Percentiles rank a stretch among this genome's conserved stretches.
phyloP scores from a whole-genome alignment of 2,329 filamentous ascomycete genomes.

The Aspergillus amoenus region DNA sequence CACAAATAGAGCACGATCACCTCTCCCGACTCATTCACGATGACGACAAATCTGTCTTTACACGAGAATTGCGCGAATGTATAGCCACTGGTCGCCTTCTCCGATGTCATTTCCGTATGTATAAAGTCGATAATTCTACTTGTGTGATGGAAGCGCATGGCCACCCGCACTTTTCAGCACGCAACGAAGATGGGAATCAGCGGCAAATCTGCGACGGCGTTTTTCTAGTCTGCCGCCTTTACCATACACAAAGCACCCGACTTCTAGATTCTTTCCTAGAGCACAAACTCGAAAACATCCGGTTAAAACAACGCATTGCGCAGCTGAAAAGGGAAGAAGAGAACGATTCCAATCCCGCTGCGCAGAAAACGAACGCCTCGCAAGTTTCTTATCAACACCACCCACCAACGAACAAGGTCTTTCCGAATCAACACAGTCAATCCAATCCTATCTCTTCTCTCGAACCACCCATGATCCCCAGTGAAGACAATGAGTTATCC shows the following conservation, averaged over 20 bases:
- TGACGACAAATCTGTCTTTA: slow-evolving; percentile 79
- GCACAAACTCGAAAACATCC: slow-evolving; percentile 95
- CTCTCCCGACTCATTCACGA: slow-evolving; percentile 81
- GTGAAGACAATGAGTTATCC: slow-evolving; percentile 38
- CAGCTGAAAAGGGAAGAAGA: slow-evolving; percentile 83
- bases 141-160: slow-evolving; percentile 88
- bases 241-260: slow-evolving; percentile 81
- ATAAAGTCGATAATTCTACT: slow-evolving; percentile 70
- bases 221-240: slow-evolving; percentile 89
- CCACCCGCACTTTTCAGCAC: slow-evolving; percentile 77
- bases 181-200: slow-evolving; percentile 57
- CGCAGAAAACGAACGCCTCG: slow-evolving; percentile 36
- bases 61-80: slow-evolving; percentile 84
- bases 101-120: slow-evolving; percentile 83
- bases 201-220: slow-evolving; percentile 79
- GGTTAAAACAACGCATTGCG: slow-evolving; percentile 77
- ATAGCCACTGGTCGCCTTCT: slow-evolving; percentile 78
- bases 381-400: background rate
- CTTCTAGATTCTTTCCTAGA: slow-evolving; percentile 91
- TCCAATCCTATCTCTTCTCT: background rate
- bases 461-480: slow-evolving; percentile 27
- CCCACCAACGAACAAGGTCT: background rate
- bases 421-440: background rate
- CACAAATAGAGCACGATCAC: slow-evolving; percentile 71
- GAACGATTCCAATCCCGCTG: slow-evolving; percentile 70